These are phyloP conservation scores for Irpex sp. DNA, from an alignment of 1,284 basidiomycete genomes.

Conservation along the genomic window DNA sequence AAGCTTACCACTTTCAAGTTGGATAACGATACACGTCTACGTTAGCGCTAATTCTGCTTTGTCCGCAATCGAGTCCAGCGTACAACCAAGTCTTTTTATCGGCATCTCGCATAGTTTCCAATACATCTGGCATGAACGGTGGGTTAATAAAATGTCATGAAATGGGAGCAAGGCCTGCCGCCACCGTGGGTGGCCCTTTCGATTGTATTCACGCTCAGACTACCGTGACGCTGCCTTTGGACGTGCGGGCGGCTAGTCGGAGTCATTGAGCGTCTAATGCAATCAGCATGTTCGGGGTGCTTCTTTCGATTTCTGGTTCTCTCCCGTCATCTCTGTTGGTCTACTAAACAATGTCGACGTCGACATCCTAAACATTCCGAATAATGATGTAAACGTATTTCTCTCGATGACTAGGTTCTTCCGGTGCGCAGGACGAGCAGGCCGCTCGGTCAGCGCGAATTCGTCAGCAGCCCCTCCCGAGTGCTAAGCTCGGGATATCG, in stretches of 20 bases:
- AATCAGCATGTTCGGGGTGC: background rate
- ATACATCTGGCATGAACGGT: too few relatives aligned
- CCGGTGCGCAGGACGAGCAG: background rate
- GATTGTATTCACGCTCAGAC: too few relatives aligned
- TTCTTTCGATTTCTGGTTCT: background rate
- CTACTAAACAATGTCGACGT: background rate
- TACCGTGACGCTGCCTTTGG: background rate
- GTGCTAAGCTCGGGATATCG: background rate
- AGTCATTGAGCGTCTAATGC: background rate
- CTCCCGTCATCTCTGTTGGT: background rate
- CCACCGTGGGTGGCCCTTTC: too few relatives aligned
- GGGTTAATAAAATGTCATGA: too few relatives aligned
- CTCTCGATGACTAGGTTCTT: background rate
- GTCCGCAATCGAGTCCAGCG: too few relatives aligned
- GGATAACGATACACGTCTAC: too few relatives aligned
- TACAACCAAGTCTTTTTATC: too few relatives aligned
- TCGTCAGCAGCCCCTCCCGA: background rate
- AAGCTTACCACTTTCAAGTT: too few relatives aligned
- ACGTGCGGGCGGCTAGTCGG: background rate
- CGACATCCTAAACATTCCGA: background rate
- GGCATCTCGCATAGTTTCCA: too few relatives aligned
- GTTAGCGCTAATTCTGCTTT: too few relatives aligned
- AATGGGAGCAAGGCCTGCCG: too few relatives aligned
- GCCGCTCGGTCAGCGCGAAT: background rate
- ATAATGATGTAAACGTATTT: background rate